Base-by-base conservation (phyloP, 2,329 filamentous ascomycete genomes). In the Ramularia endophylla region DNA sequence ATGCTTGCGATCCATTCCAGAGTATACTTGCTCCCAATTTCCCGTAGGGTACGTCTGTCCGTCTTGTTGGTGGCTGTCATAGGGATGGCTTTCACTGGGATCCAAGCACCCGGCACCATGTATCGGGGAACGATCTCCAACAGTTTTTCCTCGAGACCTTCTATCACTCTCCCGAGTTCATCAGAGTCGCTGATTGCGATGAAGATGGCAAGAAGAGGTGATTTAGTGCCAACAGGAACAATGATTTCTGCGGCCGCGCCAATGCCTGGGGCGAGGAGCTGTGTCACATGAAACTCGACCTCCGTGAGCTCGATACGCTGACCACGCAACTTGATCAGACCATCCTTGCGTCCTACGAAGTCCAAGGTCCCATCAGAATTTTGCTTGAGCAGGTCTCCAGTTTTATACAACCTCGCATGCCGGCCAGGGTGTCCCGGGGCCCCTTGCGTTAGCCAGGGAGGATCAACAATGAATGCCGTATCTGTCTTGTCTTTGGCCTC, bases 311-410 rank as follows among this genome's bases (percentile, higher is more conserved):
- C 84, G 38, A 82, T 73, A 39, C 80, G 67, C 49, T 77, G 80
- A 19, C 83, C 84, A 6, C 72, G 69, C 18, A 84, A 63, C 61
- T 85, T 85, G 40, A 82, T 74, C 13, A 73, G 74, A 17, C 29
- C 39, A 8, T 46, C 38, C 49, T 79, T 81, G 27, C 81, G 70
- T 12, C 79, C 78, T 29, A 80, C 66, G 44, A 77, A 80, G 12
- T 71, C 61, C 28, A 81, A 70, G 13, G 57, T 57, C 1, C 73
- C 72, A 33, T 79, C 72, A 9, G 62, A 57, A 30, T 75, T 68
- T 41, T 79, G 76, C 17, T 65, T 66, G 0, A 74, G 76, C 0
- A 81, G 61, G 47, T 81, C 78, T 1, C 78, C 78, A 0, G 78
- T 80, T 74, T 29, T 77, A 54, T 81, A 81, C 2, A 80, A 51